Conservation (phyloP, 495 filamentous ascomycete genomes). For the Annulohypoxylon nitens region DNA sequence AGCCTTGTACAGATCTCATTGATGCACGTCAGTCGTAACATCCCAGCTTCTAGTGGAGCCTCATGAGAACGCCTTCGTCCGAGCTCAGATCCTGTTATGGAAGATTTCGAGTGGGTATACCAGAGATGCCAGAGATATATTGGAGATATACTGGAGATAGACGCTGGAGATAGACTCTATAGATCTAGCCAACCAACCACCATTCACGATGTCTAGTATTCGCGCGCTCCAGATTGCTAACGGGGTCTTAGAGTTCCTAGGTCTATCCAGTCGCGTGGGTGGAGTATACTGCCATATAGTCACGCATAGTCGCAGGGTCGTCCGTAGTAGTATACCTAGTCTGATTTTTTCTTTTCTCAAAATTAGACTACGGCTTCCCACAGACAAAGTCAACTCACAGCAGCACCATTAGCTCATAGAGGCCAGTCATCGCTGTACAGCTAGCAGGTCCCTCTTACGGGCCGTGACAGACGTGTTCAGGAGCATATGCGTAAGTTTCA, state of each 20-base stretch:
- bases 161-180: conserved; percentile 12
- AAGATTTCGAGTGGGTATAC: conserved; percentile 29
- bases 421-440: conserved; percentile 39
- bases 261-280: conserved; percentile 27
- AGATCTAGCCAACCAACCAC: conserved; percentile 26
- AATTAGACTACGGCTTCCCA: conserved; percentile 12
- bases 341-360: conserved; percentile 8
- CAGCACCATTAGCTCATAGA: not conserved
- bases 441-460: conserved; percentile 32
- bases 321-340: conserved; percentile 17
- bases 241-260: conserved; percentile 14
- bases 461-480: conserved; percentile 30
- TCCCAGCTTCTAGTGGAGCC: conserved; percentile 44
- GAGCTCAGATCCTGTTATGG: conserved; percentile 34
- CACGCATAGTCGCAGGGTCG: not conserved
- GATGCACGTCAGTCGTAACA: conserved; percentile 51
- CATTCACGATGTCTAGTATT: conserved; percentile 13
- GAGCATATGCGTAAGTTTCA: conserved; percentile 17
- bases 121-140: conserved; percentile 15
- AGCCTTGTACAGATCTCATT: conserved; percentile 54
- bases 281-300: conserved; percentile 25
- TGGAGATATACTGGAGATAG: conserved; percentile 11
- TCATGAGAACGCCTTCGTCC: conserved; percentile 44
- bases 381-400: conserved; percentile 17
- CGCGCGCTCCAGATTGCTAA: conserved; percentile 23